Base-by-base conservation (phyloP, 306 rosid genomes). In the Fagus sylvatica region DNA sequence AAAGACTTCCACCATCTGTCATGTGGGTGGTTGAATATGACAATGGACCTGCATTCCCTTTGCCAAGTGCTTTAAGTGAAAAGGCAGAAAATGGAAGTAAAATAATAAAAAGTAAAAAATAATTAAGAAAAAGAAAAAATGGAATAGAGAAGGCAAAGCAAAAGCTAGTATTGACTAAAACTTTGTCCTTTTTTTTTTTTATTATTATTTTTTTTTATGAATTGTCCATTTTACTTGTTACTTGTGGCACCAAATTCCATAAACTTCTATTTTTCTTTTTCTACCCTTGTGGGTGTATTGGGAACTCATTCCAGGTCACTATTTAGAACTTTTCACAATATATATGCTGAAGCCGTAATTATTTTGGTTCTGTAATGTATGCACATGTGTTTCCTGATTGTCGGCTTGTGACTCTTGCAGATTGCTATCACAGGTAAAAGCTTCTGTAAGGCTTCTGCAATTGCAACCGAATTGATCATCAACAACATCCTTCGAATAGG, bases 401-500 rank as follows among this genome's bases (percentile, higher is more conserved):
- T 71, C 42, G 56, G 41, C 53, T 83, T 80, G 79, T n/a, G 69
- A 49, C 67, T 72, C 62, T 62, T 81, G 84, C 95, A 92, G 98
- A 90, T 95, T 80, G 97, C 98, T 15, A 87, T 95, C 76, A 91
- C 97, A 0, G 99, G 99, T 15, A 93, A 95, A 85, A 87, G 96
- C 83, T 95, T 95, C 91, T 91, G 88, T 36, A 79, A 76, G 39
- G 88, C 99, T 46, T 95, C 99, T 40, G 86, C 86, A 53, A 89
- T 91, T 4, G 96, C 99, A 42, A 88, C 99, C 2, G 98, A 93
- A 16, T 72, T 95, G 88, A 95, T 95, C 66, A 84, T 90, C 79
- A 95, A 86, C 76, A 95, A 95, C 85, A 95, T 95, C 62, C 88
- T 92, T 56, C 93, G 95, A 78, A 95, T 95, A 54, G 98, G 98